These are phyloP conservation scores for Sporodiniella umbellata DNA, from an alignment of 371 early-diverging fungal species.

Conservation along the genomic window DNA sequence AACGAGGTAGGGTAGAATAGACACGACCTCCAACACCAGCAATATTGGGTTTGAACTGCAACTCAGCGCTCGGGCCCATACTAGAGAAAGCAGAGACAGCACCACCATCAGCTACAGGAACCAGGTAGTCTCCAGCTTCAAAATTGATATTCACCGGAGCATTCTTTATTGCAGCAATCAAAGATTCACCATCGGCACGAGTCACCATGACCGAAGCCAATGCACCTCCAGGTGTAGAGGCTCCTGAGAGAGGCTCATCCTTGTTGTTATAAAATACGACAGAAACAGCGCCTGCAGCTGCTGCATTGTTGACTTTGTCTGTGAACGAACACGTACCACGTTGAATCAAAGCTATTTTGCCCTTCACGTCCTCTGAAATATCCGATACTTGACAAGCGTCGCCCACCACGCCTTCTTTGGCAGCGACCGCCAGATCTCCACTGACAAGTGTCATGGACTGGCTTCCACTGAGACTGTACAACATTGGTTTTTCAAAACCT, in stretches of 20 bases:
- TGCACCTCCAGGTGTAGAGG: neutral
- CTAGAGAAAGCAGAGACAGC: slow-evolving; percentile 46
- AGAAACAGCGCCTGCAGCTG: slow-evolving; percentile 48
- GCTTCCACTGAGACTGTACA: slow-evolving; percentile 3
- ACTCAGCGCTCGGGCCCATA: slow-evolving; percentile 26
- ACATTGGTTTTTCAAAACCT: slow-evolving; percentile 7
- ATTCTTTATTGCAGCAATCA: slow-evolving; percentile 14
- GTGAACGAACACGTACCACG: slow-evolving; percentile 56
- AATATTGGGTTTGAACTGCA: slow-evolving; percentile 50
- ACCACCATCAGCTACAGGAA: slow-evolving; percentile 21
- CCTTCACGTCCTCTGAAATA: slow-evolving; percentile 21
- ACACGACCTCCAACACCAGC: slow-evolving; percentile 67
- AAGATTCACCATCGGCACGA: slow-evolving; percentile 19
- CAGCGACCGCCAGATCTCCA: slow-evolving; percentile 8
- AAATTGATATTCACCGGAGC: slow-evolving; percentile 10
- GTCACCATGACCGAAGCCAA: slow-evolving; percentile 23
- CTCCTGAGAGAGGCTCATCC: slow-evolving; percentile 10
- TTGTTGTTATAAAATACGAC: slow-evolving; percentile 47
- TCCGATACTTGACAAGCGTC: slow-evolving; percentile 19
- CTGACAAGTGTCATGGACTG: neutral
- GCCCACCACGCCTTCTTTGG: slow-evolving; percentile 4
- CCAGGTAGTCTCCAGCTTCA: slow-evolving; percentile 6
- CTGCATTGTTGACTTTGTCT: slow-evolving; percentile 44
- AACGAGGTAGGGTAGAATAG: slow-evolving; percentile 55
- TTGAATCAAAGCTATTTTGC: slow-evolving; percentile 47